Evolutionary conservation across 768 basidiomycete species (phyloP).

Genomic region (Clathrus columnatus): DNA sequence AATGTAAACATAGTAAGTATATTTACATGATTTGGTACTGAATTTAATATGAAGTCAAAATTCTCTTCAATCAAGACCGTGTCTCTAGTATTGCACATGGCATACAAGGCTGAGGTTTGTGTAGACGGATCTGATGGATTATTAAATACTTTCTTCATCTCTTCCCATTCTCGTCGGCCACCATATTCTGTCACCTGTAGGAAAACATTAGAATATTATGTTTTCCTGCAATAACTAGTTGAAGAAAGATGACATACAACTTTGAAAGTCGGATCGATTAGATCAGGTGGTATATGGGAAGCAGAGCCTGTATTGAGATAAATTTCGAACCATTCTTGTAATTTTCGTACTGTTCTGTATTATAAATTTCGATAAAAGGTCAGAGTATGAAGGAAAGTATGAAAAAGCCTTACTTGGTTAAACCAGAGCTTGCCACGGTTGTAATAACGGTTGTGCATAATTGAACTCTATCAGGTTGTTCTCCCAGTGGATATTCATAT

Average conservation of each 20-base stretch:
- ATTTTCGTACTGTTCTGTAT: conserved; percentile 70
- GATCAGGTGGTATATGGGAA: conserved; percentile 70
- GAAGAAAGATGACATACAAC: conserved; percentile 32
- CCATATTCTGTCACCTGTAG: conserved; percentile 64
- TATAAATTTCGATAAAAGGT: neutral
- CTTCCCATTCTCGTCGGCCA: conserved; percentile 66
- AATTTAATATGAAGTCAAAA: conserved; percentile 48
- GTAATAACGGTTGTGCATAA: conserved; percentile 68
- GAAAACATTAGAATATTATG: neutral
- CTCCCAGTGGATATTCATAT: conserved; percentile 58
- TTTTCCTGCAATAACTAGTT: neutral
- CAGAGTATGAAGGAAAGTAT: neutral
- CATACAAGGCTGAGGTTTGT: conserved; percentile 64
- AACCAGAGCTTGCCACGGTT: conserved; percentile 41
- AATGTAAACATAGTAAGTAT: conserved; percentile 52
- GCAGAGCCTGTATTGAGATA: conserved; percentile 68
- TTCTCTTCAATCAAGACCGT: conserved; percentile 50
- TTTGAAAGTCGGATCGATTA: conserved; percentile 48
- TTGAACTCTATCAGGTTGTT: conserved; percentile 58
- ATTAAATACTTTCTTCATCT: conserved; percentile 56
- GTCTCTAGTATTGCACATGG: conserved; percentile 55
- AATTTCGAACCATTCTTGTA: conserved; percentile 59
- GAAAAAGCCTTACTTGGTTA: conserved; percentile 17
- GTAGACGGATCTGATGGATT: conserved; percentile 68
- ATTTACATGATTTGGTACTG: conserved; percentile 49